phyloP scores from a whole-genome alignment of 2,329 filamentous ascomycete species.

The Dichotomopilus funicola region DNA sequence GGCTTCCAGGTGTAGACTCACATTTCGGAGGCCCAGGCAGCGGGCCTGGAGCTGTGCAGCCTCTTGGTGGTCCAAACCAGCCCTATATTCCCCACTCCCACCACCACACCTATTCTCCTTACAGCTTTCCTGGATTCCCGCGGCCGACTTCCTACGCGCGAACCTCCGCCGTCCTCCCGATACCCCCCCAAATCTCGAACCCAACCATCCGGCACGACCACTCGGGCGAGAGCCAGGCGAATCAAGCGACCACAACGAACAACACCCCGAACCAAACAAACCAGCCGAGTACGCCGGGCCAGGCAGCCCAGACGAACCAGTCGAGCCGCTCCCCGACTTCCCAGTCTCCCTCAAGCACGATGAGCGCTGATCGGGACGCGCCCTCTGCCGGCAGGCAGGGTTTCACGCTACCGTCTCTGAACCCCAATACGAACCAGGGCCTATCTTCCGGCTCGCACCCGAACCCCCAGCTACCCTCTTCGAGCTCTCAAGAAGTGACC shows the following conservation, averaged over 20 bases:
- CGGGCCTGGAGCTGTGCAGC: slow-evolving; percentile 8
- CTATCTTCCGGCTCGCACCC: neutral
- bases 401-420: slow-evolving; percentile 14
- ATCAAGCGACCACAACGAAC: neutral
- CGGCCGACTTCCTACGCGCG: slow-evolving; percentile 4
- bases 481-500: slow-evolving; percentile 11
- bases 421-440: slow-evolving; percentile 5
- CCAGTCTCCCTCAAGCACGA: neutral
- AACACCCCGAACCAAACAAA: neutral
- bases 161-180: slow-evolving; percentile 1
- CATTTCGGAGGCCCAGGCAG: slow-evolving; percentile 1
- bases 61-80: slow-evolving; percentile 3
- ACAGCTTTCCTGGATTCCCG: slow-evolving; percentile 4
- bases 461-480: neutral
- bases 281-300: neutral
- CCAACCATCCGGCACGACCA: neutral
- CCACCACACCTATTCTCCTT: slow-evolving; percentile 2
- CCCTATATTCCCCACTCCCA: slow-evolving; percentile 3
- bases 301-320: neutral
- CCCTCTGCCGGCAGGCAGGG: neutral
- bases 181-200: neutral
- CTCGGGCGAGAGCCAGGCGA: neutral
- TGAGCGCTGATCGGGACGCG: neutral
- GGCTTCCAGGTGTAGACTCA: neutral
- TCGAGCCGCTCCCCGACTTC: neutral